Conservation (phyloP, 2,329 filamentous ascomycete species). For the Colletotrichum salicis region DNA sequence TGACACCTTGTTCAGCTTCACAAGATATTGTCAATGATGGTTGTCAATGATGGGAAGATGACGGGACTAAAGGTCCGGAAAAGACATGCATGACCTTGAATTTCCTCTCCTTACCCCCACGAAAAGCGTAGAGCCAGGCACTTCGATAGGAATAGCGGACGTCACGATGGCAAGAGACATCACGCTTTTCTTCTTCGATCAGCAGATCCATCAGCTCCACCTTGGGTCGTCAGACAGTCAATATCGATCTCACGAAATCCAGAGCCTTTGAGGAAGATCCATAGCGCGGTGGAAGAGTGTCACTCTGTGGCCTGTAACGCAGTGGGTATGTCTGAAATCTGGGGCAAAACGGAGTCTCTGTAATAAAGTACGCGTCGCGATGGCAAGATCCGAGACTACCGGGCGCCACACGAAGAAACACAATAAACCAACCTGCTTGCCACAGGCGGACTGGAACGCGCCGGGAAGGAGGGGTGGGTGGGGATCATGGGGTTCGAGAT, state of each 20-base stretch:
- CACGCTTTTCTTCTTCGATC: neutral
- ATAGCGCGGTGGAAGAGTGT: constrained; percentile 4
- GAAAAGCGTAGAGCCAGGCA: neutral
- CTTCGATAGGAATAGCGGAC: neutral
- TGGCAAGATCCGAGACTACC: constrained; percentile 35
- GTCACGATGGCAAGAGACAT: neutral
- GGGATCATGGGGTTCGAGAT: constrained; percentile 34
- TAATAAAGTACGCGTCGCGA: constrained; percentile 6
- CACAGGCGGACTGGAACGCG: constrained; percentile 25
- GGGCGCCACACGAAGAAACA: constrained; percentile 14
- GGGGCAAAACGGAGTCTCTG: neutral
- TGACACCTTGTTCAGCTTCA: neutral
- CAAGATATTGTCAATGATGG: neutral
- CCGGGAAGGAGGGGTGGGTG: constrained; percentile 32
- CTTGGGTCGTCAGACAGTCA: neutral
- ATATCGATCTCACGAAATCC: neutral
- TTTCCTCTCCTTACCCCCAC: neutral
- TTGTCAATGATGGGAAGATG: constrained; percentile 1
- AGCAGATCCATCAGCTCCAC: constrained; percentile 15
- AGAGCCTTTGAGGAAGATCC: neutral
- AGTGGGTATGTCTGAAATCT: constrained; percentile 11
- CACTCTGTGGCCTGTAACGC: constrained; percentile 21
- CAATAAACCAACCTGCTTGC: neutral
- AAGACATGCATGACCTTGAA: neutral
- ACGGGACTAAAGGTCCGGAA: constrained; percentile 8